Conservation (phyloP, 2,329 filamentous ascomycete genomes). For the Alternaria angustiovoidea region DNA sequence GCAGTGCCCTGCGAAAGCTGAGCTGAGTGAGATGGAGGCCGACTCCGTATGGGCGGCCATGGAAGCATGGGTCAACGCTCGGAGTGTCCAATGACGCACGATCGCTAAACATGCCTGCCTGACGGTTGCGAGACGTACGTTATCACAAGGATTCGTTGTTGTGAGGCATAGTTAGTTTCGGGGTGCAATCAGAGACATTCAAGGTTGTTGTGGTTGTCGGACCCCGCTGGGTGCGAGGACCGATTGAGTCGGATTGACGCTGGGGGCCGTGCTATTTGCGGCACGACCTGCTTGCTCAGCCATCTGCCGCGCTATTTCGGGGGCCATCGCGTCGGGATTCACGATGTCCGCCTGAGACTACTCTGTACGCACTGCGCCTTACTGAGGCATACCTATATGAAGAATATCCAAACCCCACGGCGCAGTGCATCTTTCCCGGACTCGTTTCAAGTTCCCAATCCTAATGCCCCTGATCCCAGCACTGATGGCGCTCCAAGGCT, state of each 20-base stretch:
- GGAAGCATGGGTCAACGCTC: background rate
- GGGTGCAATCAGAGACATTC: conserved; percentile 3
- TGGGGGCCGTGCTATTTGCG: conserved; percentile 14
- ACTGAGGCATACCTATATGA: background rate
- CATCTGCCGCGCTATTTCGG: conserved; percentile 5
- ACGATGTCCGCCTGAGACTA: background rate
- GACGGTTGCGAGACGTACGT: background rate
- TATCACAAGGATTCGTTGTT: background rate
- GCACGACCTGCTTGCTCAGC: conserved; percentile 10
- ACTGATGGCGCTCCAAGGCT: background rate
- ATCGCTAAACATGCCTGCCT: background rate
- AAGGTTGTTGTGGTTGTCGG: conserved; percentile 8
- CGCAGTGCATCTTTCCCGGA: background rate
- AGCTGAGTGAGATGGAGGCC: conserved; percentile 15
- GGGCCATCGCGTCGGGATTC: conserved; percentile 7
- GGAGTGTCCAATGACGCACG: background rate
- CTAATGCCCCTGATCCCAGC: background rate
- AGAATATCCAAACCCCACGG: background rate
- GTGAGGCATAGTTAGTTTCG: conserved; percentile 1
- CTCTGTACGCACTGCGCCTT: conserved; percentile 8
- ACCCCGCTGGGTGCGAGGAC: background rate
- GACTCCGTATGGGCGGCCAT: conserved; percentile 2
- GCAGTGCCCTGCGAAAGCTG: conserved; percentile 11
- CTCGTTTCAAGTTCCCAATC: conserved; percentile 3
- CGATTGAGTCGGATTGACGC: background rate